Percentiles rank a stretch among this genome's conserved stretches.
These are phyloP conservation scores for Chlorella sp. DNA, from an alignment of 139 green algal genomes.

Conservation along the genomic window DNA sequence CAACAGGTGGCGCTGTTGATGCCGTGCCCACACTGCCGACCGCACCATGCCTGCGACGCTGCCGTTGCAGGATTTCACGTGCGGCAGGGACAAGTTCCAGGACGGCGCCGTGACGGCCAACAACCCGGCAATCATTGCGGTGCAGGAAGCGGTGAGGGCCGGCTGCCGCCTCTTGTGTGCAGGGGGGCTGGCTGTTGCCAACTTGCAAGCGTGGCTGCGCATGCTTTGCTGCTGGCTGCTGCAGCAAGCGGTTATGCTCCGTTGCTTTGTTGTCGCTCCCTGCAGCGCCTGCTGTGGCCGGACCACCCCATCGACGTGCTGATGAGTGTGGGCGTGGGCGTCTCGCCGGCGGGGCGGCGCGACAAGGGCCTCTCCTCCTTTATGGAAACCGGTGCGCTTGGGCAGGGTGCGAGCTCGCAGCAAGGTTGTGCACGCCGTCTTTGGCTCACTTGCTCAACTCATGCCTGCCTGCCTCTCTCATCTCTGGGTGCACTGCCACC, in stretches of 20 bases:
- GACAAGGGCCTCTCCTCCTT: conserved; percentile 53
- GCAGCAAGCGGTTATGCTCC: no score
- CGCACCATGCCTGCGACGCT: conserved; percentile 34
- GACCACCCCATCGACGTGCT: conserved; percentile 72
- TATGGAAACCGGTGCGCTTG: conserved; percentile 56
- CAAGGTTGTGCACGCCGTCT: no score
- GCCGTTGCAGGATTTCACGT: conserved; percentile 60
- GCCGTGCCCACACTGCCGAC: not conserved
- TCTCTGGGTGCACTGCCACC: no score
- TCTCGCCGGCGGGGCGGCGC: conserved; percentile 47
- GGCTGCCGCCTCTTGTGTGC: no score
- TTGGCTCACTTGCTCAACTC: no score
- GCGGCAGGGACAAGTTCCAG: conserved; percentile 84
- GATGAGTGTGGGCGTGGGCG: conserved; percentile 85
- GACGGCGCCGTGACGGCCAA: conserved; percentile 94
- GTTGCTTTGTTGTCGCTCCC: no score
- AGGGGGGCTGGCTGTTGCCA: no score
- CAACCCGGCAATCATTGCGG: conserved; percentile 88
- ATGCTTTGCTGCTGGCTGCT: no score
- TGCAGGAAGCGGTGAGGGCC: conserved; percentile 73
- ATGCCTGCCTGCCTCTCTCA: no score
- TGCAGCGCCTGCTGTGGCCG: conserved; percentile 78
- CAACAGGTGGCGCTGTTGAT: no score
- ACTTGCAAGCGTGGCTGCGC: no score
- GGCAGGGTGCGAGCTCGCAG: no score